Evolutionary conservation across 164 flowering plant genomes (phyloP).

Genomic region (Cinnamomum micranthum): DNA sequence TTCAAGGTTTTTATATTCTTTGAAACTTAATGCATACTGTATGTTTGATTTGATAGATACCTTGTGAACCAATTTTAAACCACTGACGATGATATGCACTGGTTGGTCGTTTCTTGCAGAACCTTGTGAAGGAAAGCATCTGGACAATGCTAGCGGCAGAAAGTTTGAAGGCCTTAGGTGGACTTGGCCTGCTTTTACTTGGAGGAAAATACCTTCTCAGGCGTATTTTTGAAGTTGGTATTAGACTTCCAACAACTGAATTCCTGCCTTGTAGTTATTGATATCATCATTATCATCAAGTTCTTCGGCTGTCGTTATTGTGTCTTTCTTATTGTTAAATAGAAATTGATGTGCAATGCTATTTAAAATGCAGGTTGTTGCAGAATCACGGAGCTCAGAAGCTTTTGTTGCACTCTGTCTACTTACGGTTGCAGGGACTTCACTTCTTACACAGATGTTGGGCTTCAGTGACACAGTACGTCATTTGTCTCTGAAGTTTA

Average conservation of each 20-base stretch:
- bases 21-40: not conserved
- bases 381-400: conserved; percentile 95
- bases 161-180: conserved; percentile 89
- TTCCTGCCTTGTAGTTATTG: not conserved
- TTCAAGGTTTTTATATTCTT: not conserved
- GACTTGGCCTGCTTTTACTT: conserved; percentile 89
- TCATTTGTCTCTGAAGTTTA: conserved; percentile 3
- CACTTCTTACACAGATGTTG: conserved; percentile 85
- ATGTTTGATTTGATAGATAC: not conserved
- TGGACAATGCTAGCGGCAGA: conserved; percentile 91
- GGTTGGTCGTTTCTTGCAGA: conserved; percentile 35
- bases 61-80: not conserved
- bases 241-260: conserved; percentile 4
- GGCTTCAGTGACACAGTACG: conserved; percentile 98
- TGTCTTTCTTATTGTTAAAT: not conserved
- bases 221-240: conserved; percentile 83
- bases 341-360: conserved; percentile 11
- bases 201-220: conserved; percentile 88
- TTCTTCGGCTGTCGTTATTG: not conserved
- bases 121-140: conserved; percentile 65
- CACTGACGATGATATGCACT: not conserved
- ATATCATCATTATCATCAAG: not conserved
- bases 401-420: conserved; percentile 97
- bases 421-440: conserved; percentile 92
- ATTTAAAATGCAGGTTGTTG: conserved; percentile 66